Evolutionary conservation across 2,329 filamentous ascomycete species (phyloP).

Genomic region (Sclerotinia nivalis): DNA sequence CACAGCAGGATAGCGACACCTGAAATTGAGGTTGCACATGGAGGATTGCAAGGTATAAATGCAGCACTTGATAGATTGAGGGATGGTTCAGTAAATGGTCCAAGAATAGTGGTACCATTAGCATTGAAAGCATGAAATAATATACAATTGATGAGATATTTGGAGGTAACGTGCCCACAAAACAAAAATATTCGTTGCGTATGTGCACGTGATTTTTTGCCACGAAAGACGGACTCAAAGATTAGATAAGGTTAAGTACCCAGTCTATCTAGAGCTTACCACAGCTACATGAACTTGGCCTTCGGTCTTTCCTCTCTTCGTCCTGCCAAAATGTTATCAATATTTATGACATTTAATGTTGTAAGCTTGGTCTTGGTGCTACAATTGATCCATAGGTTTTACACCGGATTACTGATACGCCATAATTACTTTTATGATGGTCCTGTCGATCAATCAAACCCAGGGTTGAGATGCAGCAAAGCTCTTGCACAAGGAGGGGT

Average conservation of each 20-base stretch:
- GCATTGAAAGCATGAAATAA: not conserved
- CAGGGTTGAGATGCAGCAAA: not conserved
- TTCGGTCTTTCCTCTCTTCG: not conserved
- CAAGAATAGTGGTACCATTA: conserved; percentile 61
- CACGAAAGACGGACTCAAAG: not conserved
- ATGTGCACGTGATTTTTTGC: too few relatives aligned
- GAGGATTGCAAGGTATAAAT: conserved; percentile 68
- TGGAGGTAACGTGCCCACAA: not conserved
- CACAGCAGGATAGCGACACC: conserved; percentile 57
- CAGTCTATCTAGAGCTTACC: not conserved
- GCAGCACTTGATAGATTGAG: conserved; percentile 65
- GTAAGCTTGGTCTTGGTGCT: not conserved
- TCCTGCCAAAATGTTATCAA: not conserved
- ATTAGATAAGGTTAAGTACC: not conserved
- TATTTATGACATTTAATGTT: not conserved
- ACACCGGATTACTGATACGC: not conserved
- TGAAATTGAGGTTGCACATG: conserved; percentile 63
- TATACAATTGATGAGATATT: not conserved
- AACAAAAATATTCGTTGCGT: not conserved
- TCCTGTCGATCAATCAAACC: conserved; percentile 2
- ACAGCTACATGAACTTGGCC: too few relatives aligned
- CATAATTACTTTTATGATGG: not conserved
- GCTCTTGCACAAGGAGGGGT: conserved; percentile 20
- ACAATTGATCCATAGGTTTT: not conserved
- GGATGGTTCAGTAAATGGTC: conserved; percentile 65